Percentiles rank a stretch among this genome's conserved stretches.
phyloP scores from a whole-genome alignment of 179 eudicot species.

The Patellifolia procumbens region DNA sequence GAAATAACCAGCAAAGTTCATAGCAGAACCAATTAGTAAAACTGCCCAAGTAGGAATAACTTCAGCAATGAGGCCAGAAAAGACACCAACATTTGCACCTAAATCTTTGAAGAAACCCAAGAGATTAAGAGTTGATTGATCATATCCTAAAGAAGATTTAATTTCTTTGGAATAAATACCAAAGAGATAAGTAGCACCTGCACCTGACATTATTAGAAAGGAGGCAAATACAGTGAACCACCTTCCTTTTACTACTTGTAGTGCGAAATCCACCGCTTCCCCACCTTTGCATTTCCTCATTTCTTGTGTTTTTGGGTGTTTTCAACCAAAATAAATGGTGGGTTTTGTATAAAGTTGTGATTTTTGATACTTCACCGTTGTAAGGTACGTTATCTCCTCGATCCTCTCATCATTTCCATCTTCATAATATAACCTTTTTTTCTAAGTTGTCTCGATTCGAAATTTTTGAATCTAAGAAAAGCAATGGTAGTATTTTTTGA shows the following conservation, averaged over 20 bases:
- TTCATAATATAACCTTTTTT: no score
- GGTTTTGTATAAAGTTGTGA: no score
- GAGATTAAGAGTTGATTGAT: constrained; percentile 39
- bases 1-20: constrained; percentile 33
- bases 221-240: constrained; percentile 49
- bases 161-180: constrained; percentile 35
- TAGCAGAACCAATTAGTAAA: constrained; percentile 26
- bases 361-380: no score
- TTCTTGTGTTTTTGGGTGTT: neutral
- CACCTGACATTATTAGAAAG: constrained; percentile 37
- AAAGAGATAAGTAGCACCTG: constrained; percentile 45
- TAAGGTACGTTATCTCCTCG: no score
- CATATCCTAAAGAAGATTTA: constrained; percentile 36
- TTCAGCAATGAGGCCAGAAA: constrained; percentile 33
- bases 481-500: no score
- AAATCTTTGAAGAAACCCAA: constrained; percentile 37
- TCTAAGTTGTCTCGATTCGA: no score
- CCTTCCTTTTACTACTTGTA: constrained; percentile 35
- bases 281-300: neutral
- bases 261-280: neutral
- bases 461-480: no score
- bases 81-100: constrained; percentile 38
- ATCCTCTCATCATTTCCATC: no score
- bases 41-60: constrained; percentile 28
- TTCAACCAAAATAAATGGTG: no score